A percentile compares a stretch with the other conserved stretches of the same genome.
phyloP scores from a whole-genome alignment of 495 filamentous ascomycete genomes.

The Lasiosphaeria miniovina region DNA sequence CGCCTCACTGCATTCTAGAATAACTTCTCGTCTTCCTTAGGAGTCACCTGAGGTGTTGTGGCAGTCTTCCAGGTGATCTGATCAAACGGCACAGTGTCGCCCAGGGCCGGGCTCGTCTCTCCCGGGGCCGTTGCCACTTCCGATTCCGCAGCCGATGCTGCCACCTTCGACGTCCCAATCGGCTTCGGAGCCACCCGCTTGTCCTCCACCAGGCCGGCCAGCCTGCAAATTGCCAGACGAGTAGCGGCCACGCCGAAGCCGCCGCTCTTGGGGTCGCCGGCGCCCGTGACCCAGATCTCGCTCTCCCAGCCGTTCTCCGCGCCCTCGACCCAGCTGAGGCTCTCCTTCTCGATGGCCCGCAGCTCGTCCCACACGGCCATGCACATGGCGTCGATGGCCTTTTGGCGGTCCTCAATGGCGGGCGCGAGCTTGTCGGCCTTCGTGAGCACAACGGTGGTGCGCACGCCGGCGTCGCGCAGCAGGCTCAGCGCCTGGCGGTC shows the following conservation, averaged over 20 bases:
- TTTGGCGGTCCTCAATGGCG: constrained; percentile 10
- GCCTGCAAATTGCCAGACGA: constrained; percentile 38
- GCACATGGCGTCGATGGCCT: constrained; percentile 36
- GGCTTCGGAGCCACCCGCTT: constrained; percentile 9
- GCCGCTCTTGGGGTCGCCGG: constrained; percentile 32
- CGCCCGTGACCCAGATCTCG: constrained; percentile 49
- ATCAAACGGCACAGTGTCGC: constrained; percentile 32
- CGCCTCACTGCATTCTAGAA: neutral
- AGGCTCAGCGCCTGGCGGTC: constrained; percentile 65
- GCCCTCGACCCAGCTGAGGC: constrained; percentile 28
- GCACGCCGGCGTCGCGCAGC: constrained; percentile 60
- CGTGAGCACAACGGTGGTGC: constrained; percentile 76
- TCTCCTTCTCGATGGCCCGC: constrained; percentile 30
- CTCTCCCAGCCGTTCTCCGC: constrained; percentile 39
- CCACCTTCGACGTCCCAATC: constrained; percentile 2
- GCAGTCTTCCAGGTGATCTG: constrained; percentile 14
- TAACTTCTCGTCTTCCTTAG: neutral
- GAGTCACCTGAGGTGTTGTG: neutral
- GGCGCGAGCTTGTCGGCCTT: constrained; percentile 65
- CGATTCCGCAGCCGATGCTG: no score
- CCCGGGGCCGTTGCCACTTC: no score
- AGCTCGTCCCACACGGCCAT: constrained; percentile 35
- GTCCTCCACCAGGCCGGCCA: constrained; percentile 38
- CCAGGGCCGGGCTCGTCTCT: neutral
- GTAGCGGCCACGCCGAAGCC: constrained; percentile 32